phyloP scores from a whole-genome alignment of 1,284 basidiomycete genomes.

The Ustilago crameri region DNA sequence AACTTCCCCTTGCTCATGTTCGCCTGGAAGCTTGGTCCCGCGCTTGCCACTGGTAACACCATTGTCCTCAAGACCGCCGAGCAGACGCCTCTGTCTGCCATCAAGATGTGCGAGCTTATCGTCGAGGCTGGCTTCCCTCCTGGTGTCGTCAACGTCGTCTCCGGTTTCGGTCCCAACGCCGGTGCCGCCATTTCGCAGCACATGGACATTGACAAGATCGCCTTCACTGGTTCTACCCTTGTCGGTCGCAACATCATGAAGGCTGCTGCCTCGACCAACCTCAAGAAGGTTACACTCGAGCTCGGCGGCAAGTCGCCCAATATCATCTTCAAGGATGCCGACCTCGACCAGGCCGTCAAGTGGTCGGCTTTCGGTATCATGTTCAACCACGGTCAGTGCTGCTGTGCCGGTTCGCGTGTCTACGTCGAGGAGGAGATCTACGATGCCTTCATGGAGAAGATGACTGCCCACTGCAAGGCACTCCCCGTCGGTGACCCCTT shows the following conservation, averaged over 20 bases:
- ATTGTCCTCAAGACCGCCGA: slow-evolving; percentile 78
- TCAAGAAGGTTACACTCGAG: slow-evolving; percentile 85
- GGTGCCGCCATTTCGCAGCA: slow-evolving; percentile 77
- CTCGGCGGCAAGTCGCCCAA: slow-evolving; percentile 86
- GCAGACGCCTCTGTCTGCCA: slow-evolving; percentile 75
- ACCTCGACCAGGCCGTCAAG: slow-evolving; percentile 69
- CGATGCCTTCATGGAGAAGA: slow-evolving; percentile 75
- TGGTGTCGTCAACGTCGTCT: slow-evolving; percentile 78
- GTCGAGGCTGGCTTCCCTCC: slow-evolving; percentile 83
- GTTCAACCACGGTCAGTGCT: slow-evolving; percentile 74
- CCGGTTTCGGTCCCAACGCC: slow-evolving; percentile 83
- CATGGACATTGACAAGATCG: slow-evolving; percentile 76
- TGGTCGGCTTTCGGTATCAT: slow-evolving; percentile 84
- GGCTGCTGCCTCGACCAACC: slow-evolving; percentile 82
- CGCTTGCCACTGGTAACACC: slow-evolving; percentile 69
- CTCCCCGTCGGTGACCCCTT: slow-evolving; percentile 84
- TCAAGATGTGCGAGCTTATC: slow-evolving; percentile 80
- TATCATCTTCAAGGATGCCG: slow-evolving; percentile 77
- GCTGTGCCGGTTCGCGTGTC: slow-evolving; percentile 78
- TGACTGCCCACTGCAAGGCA: slow-evolving; percentile 73
- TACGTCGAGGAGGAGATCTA: slow-evolving; percentile 77
- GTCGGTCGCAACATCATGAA: slow-evolving; percentile 81
- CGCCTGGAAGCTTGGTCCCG: slow-evolving; percentile 73
- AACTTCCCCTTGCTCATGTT: slow-evolving; percentile 77
- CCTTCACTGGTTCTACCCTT: slow-evolving; percentile 74